These are phyloP conservation scores for Botrytis cinerea DNA, from an alignment of 2,329 filamentous ascomycete genomes.

Conservation along the genomic window DNA sequence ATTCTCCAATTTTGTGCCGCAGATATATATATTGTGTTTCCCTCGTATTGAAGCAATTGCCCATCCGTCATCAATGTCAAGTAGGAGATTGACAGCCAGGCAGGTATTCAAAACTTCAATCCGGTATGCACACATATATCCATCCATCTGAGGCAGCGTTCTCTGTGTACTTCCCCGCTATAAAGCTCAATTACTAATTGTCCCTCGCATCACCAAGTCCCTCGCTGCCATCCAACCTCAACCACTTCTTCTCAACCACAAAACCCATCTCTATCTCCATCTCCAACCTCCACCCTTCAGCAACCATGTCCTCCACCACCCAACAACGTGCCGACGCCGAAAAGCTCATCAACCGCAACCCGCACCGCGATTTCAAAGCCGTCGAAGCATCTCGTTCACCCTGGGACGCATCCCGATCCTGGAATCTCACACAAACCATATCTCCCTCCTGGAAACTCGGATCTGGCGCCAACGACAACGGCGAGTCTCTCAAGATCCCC, in stretches of 20 bases:
- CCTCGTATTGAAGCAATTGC: background rate
- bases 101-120: background rate
- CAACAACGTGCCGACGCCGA: slow-evolving; percentile 35
- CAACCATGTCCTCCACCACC: slow-evolving; percentile 28
- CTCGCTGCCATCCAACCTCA: background rate
- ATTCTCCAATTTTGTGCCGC: background rate
- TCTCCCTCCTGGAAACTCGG: slow-evolving; percentile 67
- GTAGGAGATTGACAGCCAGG: background rate
- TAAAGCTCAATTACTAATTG: background rate
- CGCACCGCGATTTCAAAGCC: slow-evolving; percentile 73
- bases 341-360: slow-evolving; percentile 56
- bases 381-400: slow-evolving; percentile 67
- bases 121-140: background rate
- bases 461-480: slow-evolving; percentile 59
- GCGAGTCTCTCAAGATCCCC: slow-evolving; percentile 48
- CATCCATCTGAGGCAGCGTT: background rate
- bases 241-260: slow-evolving; percentile 22
- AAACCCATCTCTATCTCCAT: slow-evolving; percentile 24
- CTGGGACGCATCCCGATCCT: slow-evolving; percentile 53
- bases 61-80: background rate
- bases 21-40: background rate
- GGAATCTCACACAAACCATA: slow-evolving; percentile 63
- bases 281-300: background rate
- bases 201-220: background rate
- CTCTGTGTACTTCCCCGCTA: background rate